Evolutionary conservation across 2,329 filamentous ascomycete genomes (phyloP).

Genomic region (Fusarium citri): DNA sequence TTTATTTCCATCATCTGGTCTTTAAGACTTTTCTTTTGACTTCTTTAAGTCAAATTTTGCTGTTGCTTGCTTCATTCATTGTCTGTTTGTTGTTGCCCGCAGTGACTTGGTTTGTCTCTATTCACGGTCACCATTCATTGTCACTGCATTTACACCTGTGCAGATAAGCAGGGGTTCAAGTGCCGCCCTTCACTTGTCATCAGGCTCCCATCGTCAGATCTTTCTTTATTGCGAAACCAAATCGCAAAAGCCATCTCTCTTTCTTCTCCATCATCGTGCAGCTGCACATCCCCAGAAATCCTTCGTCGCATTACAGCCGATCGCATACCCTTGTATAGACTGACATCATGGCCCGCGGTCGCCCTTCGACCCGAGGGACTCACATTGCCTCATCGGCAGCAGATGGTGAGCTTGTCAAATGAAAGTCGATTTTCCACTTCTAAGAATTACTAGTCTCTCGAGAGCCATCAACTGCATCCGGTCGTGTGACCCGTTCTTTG

Average conservation of each 20-base stretch:
- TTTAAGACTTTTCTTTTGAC: background rate
- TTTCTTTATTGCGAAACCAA: background rate
- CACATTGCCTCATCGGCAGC: constrained; percentile 26
- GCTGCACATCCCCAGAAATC: background rate
- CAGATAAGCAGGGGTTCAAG: constrained; percentile 26
- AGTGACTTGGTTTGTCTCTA: constrained; percentile 12
- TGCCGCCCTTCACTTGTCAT: constrained; percentile 4
- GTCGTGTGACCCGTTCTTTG: constrained; percentile 45
- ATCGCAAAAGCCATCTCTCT: background rate
- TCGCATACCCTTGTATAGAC: background rate
- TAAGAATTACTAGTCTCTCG: constrained; percentile 32
- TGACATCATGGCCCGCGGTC: constrained; percentile 48
- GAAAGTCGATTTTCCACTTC: background rate
- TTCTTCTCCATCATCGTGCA: background rate
- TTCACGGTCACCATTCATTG: constrained; percentile 18
- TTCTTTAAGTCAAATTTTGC: background rate
- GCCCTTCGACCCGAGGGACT: constrained; percentile 41
- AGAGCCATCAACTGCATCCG: constrained; percentile 28
- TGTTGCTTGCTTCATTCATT: constrained; percentile 4
- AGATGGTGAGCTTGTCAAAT: constrained; percentile 30
- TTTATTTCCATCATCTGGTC: constrained; percentile 15
- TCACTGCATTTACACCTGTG: constrained; percentile 24
- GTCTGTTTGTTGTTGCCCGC: constrained; percentile 19
- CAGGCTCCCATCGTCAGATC: constrained; percentile 1
- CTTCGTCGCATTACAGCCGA: background rate